Percentiles rank a stretch among this genome's conserved stretches.
These are phyloP conservation scores for Gnomoniopsis sp. DNA, from an alignment of 2,329 filamentous ascomycete species.

Conservation along the genomic window DNA sequence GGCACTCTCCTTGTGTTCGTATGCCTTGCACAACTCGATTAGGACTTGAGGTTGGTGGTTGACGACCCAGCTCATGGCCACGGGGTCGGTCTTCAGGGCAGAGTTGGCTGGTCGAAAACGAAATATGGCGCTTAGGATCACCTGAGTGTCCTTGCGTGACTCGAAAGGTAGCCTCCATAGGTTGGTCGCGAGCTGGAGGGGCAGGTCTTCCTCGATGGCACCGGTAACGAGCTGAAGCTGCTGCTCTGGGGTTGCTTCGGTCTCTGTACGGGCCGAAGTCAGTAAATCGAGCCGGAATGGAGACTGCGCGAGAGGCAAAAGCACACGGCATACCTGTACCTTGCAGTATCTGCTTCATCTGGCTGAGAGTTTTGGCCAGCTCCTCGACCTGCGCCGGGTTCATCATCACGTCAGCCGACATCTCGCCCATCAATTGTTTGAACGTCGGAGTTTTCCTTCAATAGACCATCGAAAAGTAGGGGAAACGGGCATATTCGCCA, in stretches of 20 bases:
- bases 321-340: slow-evolving; percentile 66
- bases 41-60: slow-evolving; percentile 83
- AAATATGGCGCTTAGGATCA: slow-evolving; percentile 93
- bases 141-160: slow-evolving; percentile 90
- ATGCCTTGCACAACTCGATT: slow-evolving; percentile 83
- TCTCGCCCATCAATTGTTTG: slow-evolving; percentile 1
- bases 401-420: slow-evolving; percentile 5
- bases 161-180: slow-evolving; percentile 90
- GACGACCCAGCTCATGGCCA: slow-evolving; percentile 85
- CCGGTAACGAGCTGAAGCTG: slow-evolving; percentile 81
- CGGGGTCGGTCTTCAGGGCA: slow-evolving; percentile 68
- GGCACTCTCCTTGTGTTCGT: slow-evolving; percentile 85
- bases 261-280: slow-evolving; percentile 51
- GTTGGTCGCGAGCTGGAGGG: slow-evolving; percentile 77
- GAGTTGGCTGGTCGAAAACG: slow-evolving; percentile 75
- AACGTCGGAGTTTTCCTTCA: background rate
- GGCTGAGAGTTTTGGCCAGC: slow-evolving; percentile 75
- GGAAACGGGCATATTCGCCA: background rate
- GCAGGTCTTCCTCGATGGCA: slow-evolving; percentile 84
- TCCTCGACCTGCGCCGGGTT: slow-evolving; percentile 69
- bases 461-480: background rate
- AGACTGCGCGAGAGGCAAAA: background rate
- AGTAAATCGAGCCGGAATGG: background rate
- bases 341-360: slow-evolving; percentile 92
- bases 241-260: slow-evolving; percentile 81